A percentile compares a stretch with the other conserved stretches of the same genome.
Conservation (phyloP, 495 filamentous ascomycete genomes). For the Aspergillus hancockii region DNA sequence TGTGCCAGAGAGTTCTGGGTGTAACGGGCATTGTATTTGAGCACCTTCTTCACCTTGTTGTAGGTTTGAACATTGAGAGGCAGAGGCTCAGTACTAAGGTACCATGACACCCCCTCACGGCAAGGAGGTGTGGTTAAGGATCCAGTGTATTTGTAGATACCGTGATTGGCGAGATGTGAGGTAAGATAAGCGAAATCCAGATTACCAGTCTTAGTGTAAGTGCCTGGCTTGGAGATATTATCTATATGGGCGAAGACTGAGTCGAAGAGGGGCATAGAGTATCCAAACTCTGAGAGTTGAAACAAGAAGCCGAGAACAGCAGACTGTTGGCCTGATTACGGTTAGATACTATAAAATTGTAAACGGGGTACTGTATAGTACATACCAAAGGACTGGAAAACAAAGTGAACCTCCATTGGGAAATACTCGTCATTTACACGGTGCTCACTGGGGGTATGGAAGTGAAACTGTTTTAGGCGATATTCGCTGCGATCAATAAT, state of each 20-base stretch:
- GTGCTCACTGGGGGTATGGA: slow-evolving; percentile 71
- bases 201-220: slow-evolving; percentile 51
- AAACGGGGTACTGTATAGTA: neutral
- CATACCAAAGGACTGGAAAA: slow-evolving; percentile 53
- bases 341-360: neutral
- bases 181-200: slow-evolving; percentile 59
- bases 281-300: slow-evolving; percentile 48
- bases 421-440: slow-evolving; percentile 55
- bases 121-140: slow-evolving; percentile 72
- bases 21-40: slow-evolving; percentile 66
- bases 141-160: slow-evolving; percentile 58
- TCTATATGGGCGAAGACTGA: slow-evolving; percentile 52
- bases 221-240: slow-evolving; percentile 56
- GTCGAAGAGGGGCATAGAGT: slow-evolving; percentile 52
- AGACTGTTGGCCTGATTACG: slow-evolving; percentile 33
- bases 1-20: slow-evolving; percentile 58
- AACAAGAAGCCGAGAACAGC: slow-evolving; percentile 64
- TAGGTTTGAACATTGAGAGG: slow-evolving; percentile 54
- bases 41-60: slow-evolving; percentile 54
- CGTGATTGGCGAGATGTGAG: slow-evolving; percentile 46
- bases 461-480: slow-evolving; percentile 65
- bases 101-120: slow-evolving; percentile 60
- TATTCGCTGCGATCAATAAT: slow-evolving; percentile 26
- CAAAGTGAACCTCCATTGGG: slow-evolving; percentile 67
- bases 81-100: slow-evolving; percentile 54